Conservation (phyloP, 2,329 filamentous ascomycete species). For the Claviceps pazoutovae region DNA sequence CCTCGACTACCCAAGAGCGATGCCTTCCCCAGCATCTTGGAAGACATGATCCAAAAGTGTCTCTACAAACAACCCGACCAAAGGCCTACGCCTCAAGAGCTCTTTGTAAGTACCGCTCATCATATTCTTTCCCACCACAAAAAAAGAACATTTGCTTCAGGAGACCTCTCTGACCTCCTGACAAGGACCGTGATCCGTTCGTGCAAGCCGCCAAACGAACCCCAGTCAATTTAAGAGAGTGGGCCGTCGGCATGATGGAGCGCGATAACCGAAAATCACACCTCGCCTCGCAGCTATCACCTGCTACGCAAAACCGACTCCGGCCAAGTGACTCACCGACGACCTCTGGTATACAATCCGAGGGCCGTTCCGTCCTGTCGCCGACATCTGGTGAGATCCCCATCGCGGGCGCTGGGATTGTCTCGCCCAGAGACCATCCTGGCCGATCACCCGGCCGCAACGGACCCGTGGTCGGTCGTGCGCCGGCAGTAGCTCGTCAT, state of each 20-base stretch:
- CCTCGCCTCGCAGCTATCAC: conserved; percentile 65
- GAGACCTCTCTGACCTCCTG: conserved; percentile 4
- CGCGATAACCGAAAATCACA: conserved; percentile 92
- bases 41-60: conserved; percentile 96
- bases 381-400: conserved; percentile 63
- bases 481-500: conserved; percentile 30
- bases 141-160: neutral
- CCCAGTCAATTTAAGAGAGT: conserved; percentile 82
- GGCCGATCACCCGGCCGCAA: conserved; percentile 39
- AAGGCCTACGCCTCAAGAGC: conserved; percentile 81
- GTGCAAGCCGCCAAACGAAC: conserved; percentile 93
- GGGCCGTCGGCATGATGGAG: conserved; percentile 90
- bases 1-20: conserved; percentile 92
- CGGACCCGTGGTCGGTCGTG: conserved; percentile 31
- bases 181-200: conserved; percentile 79
- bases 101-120: conserved; percentile 49
- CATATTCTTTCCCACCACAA: neutral
- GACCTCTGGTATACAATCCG: conserved; percentile 25
- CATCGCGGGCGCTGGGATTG: conserved; percentile 41
- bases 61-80: conserved; percentile 78
- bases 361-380: conserved; percentile 37
- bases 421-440: conserved; percentile 38
- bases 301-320: conserved; percentile 63
- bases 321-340: conserved; percentile 50
- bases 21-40: conserved; percentile 85